These are phyloP conservation scores for Gynochthodes officinalis DNA, from an alignment of 257 asterid genomes.

Conservation along the genomic window DNA sequence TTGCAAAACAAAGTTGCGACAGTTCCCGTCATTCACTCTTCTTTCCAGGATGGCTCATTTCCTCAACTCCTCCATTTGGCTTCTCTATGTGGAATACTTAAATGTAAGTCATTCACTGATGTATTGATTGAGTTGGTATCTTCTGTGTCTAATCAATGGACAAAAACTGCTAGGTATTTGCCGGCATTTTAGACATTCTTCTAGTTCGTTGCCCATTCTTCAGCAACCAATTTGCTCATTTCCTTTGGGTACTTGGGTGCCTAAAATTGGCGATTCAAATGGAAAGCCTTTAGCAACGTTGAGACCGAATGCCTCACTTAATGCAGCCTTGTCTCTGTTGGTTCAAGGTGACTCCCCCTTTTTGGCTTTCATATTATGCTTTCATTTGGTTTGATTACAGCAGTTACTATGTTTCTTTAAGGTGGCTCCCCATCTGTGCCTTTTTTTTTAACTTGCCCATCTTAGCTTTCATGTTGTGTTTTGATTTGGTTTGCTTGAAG, in stretches of 20 bases:
- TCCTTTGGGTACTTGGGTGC: constrained; percentile 79
- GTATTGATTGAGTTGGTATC: not conserved
- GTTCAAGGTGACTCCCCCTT: constrained; percentile 50
- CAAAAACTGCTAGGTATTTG: constrained; percentile 49
- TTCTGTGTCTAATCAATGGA: constrained; percentile 20
- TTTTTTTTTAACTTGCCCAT: too few relatives aligned
- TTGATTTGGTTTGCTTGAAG: not conserved
- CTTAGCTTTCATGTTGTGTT: not conserved
- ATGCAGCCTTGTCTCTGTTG: constrained; percentile 59
- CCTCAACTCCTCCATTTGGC: constrained; percentile 74
- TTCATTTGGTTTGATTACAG: not conserved
- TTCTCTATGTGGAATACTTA: constrained; percentile 65
- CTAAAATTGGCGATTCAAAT: constrained; percentile 63
- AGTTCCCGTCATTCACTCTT: constrained; percentile 62
- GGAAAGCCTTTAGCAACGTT: constrained; percentile 63
- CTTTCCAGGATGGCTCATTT: constrained; percentile 54
- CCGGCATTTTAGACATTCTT: constrained; percentile 68
- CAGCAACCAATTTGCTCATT: constrained; percentile 65
- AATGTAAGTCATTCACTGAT: constrained; percentile 44
- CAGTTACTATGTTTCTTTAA: constrained; percentile 41
- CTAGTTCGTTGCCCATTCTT: constrained; percentile 72
- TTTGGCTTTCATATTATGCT: constrained; percentile 9
- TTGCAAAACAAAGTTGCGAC: constrained; percentile 59
- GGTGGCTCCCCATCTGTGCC: constrained; percentile 38
- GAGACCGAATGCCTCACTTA: constrained; percentile 58